Conservation (phyloP, 108 stramenopile genomes). For the Nannochloropsis gaditana region DNA sequence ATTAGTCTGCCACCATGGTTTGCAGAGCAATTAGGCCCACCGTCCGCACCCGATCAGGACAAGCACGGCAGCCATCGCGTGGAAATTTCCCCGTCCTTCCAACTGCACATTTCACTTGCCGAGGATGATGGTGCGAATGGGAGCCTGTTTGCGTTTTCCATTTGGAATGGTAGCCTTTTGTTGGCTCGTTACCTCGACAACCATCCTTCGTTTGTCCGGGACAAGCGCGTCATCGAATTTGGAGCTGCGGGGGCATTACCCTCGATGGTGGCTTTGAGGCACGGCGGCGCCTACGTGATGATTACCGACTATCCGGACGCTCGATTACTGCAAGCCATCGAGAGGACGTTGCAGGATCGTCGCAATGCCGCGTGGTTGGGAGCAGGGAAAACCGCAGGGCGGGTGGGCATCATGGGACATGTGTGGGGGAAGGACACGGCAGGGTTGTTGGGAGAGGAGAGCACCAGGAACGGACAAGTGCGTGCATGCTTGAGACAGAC, state of each 20-base stretch:
- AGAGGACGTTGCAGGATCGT: background rate
- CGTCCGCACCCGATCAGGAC: background rate
- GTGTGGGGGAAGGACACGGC: background rate
- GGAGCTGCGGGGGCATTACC: background rate
- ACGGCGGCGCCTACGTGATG: background rate
- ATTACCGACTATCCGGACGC: background rate
- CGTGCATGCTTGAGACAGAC: background rate
- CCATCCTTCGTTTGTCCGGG: background rate
- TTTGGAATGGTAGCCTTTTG: background rate
- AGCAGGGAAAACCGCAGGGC: background rate
- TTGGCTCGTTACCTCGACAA: background rate
- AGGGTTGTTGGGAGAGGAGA: background rate
- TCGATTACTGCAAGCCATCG: background rate
- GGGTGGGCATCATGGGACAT: background rate
- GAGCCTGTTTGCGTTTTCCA: background rate
- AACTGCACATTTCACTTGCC: background rate
- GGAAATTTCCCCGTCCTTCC: background rate
- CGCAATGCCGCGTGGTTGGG: background rate
- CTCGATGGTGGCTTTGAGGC: background rate
- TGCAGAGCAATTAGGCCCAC: no score
- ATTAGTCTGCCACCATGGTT: no score
- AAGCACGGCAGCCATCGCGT: background rate
- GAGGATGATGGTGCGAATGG: background rate
- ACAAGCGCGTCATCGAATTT: slow-evolving; percentile 13
- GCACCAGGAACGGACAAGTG: background rate